Percentiles rank a stretch among this genome's conserved stretches.
Conservation (phyloP, 805 yeast species). For the Candida insectorum region DNA sequence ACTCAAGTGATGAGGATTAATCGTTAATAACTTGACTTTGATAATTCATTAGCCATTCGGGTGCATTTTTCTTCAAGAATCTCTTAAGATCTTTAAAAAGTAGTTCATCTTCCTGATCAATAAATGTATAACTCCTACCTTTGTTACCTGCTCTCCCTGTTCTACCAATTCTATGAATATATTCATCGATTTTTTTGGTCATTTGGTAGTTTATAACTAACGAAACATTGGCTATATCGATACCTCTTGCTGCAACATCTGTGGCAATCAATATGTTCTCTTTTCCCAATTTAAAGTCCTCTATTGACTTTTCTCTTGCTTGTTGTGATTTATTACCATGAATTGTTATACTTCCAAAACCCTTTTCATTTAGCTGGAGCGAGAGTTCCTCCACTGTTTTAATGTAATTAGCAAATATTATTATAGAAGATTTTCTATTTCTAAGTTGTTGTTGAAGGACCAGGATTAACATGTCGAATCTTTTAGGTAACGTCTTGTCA, state of each 20-base stretch:
- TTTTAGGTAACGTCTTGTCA: slow-evolving; percentile 21
- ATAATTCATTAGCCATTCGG: slow-evolving; percentile 20
- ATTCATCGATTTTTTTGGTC: slow-evolving; percentile 74
- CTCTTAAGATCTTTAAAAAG: slow-evolving; percentile 49
- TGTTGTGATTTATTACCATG: slow-evolving; percentile 89
- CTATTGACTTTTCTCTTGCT: slow-evolving; percentile 76
- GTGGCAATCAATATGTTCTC: slow-evolving; percentile 79
- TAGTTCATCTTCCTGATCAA: slow-evolving; percentile 54
- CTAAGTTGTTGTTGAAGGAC: slow-evolving; percentile 45
- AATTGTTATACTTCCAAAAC: slow-evolving; percentile 48
- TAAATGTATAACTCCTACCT: slow-evolving; percentile 75
- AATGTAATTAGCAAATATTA: slow-evolving; percentile 79
- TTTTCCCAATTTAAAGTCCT: slow-evolving; percentile 51
- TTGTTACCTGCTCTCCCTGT: slow-evolving; percentile 91
- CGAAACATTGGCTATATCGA: slow-evolving; percentile 85
- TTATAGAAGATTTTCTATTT: slow-evolving; percentile 38
- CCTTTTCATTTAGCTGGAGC: slow-evolving; percentile 41
- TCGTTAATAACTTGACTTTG: slow-evolving; percentile 7
- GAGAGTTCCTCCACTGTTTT: slow-evolving; percentile 67
- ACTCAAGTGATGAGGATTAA: slow-evolving; percentile 30
- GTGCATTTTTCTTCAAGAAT: slow-evolving; percentile 39
- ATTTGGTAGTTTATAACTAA: slow-evolving; percentile 85
- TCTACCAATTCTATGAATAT: slow-evolving; percentile 91
- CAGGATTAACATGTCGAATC: slow-evolving; percentile 40
- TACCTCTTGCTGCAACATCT: slow-evolving; percentile 94